Evolutionary conservation across 2,329 filamentous ascomycete genomes (phyloP), one percentile per base, ranked within the genome.

Genomic region (Penicillium palitans): DNA sequence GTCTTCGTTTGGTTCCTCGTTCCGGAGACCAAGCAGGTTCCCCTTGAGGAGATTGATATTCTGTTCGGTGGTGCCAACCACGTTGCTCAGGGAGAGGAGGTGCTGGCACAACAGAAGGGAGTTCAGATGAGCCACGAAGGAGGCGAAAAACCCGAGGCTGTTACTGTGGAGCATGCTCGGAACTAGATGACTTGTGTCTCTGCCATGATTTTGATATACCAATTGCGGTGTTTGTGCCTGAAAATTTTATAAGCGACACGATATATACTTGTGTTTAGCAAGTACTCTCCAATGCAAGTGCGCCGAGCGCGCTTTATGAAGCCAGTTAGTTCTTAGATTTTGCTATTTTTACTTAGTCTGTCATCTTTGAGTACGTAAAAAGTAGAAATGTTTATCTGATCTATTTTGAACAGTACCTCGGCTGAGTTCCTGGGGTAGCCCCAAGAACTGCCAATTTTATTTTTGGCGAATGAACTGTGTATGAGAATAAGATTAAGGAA

Each of bases 1-100:
- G 39, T 74, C 35, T 83, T 82, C 56, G 81, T 83, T 40, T 83
- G 67, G 63, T 82, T 83, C 70, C 75, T 77, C 58, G 73, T 84
- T 50, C 81, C 81, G 7, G 81, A 83, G 71, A 83, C 81, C 21
- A 83, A 81, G 68, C 64, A 74, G 58, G 71, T 75, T 25, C 60
- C 72, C 29, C 62, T 76, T 7, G 74, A 76, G 56, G 72, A 76
- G 52, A 76, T 76, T 24, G 74, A 75, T 61, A 67, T 68, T 39
- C 62, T 76, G 29, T 76, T 76, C 40, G 73, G 72, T 25, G 73
- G 74, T 17, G 67, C 66, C 31, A 76, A 76, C 60, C 74, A 76
- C 51, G 70, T 72, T 52, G 63, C 61, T 1, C 65, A 71, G 19
- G 72, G 72, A n/a, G 71, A 73, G 45, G 68, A 70, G 24, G 68